Evolutionary conservation across 176 grass and related monocot genomes (phyloP).

Genomic region (Musa troglodytarum): DNA sequence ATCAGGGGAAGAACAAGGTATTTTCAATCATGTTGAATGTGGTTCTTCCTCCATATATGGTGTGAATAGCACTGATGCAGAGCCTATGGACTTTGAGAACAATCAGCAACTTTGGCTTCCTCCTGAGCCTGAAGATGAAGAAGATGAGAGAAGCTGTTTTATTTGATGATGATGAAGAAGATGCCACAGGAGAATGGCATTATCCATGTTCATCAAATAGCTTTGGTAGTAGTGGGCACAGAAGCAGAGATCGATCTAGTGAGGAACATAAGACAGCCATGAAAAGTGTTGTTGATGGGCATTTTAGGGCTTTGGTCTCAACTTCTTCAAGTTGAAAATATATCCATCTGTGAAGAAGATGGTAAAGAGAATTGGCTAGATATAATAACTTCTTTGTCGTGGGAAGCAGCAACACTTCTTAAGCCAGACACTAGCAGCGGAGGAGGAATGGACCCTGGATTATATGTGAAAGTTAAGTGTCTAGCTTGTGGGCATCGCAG

Average conservation of each 20-base stretch:
- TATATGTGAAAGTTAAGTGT: slow-evolving; percentile 97
- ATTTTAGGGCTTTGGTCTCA: slow-evolving; percentile 89
- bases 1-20: slow-evolving; percentile 49
- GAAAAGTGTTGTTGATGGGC: slow-evolving; percentile 82
- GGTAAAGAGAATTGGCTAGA: slow-evolving; percentile 76
- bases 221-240: slow-evolving; percentile 62
- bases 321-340: slow-evolving; percentile 73
- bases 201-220: slow-evolving; percentile 67
- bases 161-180: slow-evolving; percentile 74
- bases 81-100: slow-evolving; percentile 87
- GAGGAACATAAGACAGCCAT: slow-evolving; percentile 97
- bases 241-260: slow-evolving; percentile 68
- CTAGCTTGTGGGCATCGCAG: slow-evolving; percentile 61
- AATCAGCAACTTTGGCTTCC: slow-evolving; percentile 65
- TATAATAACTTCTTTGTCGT: slow-evolving; percentile 87
- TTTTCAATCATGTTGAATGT: slow-evolving; percentile 48
- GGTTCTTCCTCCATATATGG: slow-evolving; percentile 75
- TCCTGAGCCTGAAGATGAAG: slow-evolving; percentile 87
- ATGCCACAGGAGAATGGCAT: slow-evolving; percentile 73
- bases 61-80: slow-evolving; percentile 57
- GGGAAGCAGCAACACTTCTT: slow-evolving; percentile 88
- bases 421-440: slow-evolving; percentile 98
- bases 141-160: slow-evolving; percentile 53
- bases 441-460: slow-evolving; percentile 92
- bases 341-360: slow-evolving; percentile 40